Evolutionary conservation across 2,329 filamentous ascomycete species (phyloP).

Genomic region (Penicillium sp.): DNA sequence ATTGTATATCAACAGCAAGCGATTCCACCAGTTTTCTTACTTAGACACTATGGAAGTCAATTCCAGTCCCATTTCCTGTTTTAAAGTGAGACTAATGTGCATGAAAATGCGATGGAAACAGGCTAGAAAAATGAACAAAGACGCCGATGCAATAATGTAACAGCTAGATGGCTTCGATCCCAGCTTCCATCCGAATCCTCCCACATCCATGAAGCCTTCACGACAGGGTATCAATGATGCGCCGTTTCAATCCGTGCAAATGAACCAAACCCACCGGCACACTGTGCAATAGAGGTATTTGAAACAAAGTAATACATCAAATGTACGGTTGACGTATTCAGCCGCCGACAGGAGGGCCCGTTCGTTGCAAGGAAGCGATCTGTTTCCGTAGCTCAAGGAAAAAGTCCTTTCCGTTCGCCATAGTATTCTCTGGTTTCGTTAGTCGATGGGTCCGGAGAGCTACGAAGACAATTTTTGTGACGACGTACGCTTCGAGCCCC

Average conservation of each 20-base stretch:
- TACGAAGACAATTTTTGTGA: neutral
- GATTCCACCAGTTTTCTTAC: neutral
- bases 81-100: neutral
- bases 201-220: constrained; percentile 21
- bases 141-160: constrained; percentile 27
- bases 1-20: neutral
- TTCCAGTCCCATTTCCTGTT: neutral
- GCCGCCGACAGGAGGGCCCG: constrained; percentile 35
- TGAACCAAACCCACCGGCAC: constrained; percentile 15
- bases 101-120: constrained; percentile 6
- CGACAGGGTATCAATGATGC: constrained; percentile 29
- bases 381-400: constrained; percentile 51
- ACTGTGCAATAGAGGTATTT: constrained; percentile 19
- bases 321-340: constrained; percentile 19
- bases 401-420: constrained; percentile 51
- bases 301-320: constrained; percentile 13
- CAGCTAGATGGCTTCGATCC: constrained; percentile 3
- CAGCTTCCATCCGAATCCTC: constrained; percentile 14
- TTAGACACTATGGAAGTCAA: neutral
- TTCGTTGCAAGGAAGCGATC: constrained; percentile 40
- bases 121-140: constrained; percentile 15
- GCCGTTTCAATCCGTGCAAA: constrained; percentile 25
- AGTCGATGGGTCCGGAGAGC: constrained; percentile 6
- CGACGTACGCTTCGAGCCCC: constrained; percentile 45
- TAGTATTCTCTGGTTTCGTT: constrained; percentile 41